These are phyloP conservation scores for Boehmeria nivea DNA, from an alignment of 306 rosid species.

Conservation along the genomic window DNA sequence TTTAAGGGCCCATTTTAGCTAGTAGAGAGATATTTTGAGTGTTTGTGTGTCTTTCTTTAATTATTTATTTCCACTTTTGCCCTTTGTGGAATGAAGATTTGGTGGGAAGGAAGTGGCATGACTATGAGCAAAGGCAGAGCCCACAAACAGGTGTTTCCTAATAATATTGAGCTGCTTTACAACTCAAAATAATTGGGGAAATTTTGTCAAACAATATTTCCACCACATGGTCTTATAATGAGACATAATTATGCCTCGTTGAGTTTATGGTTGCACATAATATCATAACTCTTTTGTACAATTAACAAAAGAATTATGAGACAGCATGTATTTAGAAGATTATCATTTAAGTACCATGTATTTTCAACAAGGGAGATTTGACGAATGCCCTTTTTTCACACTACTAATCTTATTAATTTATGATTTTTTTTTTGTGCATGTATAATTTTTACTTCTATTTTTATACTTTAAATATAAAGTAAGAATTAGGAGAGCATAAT, in stretches of 20 bases:
- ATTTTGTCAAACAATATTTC: neutral
- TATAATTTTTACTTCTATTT: no score
- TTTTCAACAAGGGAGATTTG: no score
- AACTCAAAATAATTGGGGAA: conserved; percentile 3
- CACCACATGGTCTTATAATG: conserved; percentile 14
- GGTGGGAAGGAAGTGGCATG: neutral
- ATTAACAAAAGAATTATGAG: no score
- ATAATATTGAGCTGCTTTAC: conserved; percentile 13
- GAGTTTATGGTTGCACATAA: neutral
- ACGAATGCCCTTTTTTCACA: no score
- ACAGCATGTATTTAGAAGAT: no score
- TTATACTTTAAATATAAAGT: no score
- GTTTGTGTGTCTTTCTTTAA: no score
- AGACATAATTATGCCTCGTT: conserved; percentile 14
- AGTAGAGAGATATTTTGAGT: no score
- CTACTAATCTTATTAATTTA: no score
- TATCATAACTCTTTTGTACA: neutral
- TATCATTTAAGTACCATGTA: no score
- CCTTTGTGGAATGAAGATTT: neutral
- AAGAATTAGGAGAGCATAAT: no score
- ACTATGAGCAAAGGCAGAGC: neutral
- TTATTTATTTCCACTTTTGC: neutral
- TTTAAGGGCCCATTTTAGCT: conserved; percentile 4
- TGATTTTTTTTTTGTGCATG: no score
- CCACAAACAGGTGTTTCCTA: conserved; percentile 9